Base-by-base conservation (phyloP, 1,284 basidiomycete genomes). In the Jaminaea rosea region DNA sequence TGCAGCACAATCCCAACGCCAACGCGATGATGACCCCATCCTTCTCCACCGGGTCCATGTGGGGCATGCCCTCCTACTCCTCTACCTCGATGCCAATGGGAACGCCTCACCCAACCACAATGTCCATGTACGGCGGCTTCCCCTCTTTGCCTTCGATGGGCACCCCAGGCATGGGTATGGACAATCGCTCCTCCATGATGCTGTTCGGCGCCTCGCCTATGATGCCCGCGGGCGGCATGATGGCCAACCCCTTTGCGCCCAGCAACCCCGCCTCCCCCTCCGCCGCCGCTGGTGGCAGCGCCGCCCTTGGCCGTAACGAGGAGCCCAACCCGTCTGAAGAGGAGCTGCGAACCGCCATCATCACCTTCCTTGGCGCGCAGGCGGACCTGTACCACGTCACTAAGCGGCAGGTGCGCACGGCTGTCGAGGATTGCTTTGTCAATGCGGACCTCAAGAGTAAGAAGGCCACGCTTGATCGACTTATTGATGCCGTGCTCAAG, bases 361-460 rank as follows among this genome's bases (percentile, higher is more conserved):
- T 60, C 42, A 49, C 53, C 15, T 71, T 62, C 44, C 57, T 73
- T 23, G 71, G 68, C 4, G 56, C 61, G n/a, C 71, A 73, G 53
- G 46, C 68, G 37, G 68, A 67, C 28, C 55, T 73, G 53, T 71
- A 66, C 59, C 58, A 56, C 11, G 68, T 73, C 24, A 72, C 69
- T 13, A 73, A 73, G 60, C 63, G 71, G 23, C 52, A 62, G 44
- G 69, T 69, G 28, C 57, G 71, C 6, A 64, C 69, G 31, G 71
- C 69, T 6, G 46, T 73, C 39, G 52, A 53, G n/a, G 62, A 53
- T 4, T 54, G 63, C n/a, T 71, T 70, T 59, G 69, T 69, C 13
- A 69, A 73, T 31, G 71, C 69, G 13, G 62, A 66, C 26, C 55
- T 72, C 32, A 26, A 52, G 15, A 27, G 29, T 19, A 58, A 62